phyloP scores from a whole-genome alignment of 306 rosid species.

The Fragaria ananassa region DNA sequence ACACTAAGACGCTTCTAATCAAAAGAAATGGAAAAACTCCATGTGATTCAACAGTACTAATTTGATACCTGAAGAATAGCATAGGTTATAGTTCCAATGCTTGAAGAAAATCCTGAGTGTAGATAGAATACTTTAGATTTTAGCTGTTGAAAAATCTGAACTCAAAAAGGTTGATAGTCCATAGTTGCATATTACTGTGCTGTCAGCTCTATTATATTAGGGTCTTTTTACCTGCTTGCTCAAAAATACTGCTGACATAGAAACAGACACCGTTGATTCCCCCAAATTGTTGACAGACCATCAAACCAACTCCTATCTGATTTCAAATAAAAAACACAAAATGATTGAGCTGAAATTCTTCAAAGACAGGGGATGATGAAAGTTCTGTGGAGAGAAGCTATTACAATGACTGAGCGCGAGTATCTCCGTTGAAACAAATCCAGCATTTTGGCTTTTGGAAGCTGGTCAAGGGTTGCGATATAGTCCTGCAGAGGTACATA shows the following conservation, averaged over 20 bases:
- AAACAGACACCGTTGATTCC: conserved; percentile 86
- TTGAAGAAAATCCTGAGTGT: conserved; percentile 58
- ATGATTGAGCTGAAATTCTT: not conserved
- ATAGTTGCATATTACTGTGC: not conserved
- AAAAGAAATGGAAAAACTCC: not conserved
- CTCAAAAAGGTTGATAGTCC: not conserved
- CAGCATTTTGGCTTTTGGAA: conserved; percentile 63
- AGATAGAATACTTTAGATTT: not conserved
- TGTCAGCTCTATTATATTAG: not conserved
- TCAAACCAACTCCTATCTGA: conserved; percentile 83
- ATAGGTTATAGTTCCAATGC: conserved; percentile 52
- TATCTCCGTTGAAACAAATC: conserved; percentile 85
- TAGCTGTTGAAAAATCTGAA: conserved; percentile 5
- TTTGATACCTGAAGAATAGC: conserved; percentile 70
- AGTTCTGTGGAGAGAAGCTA: conserved; percentile 2
- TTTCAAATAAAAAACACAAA: not conserved
- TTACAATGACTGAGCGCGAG: conserved; percentile 62
- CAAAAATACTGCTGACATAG: conserved; percentile 72
- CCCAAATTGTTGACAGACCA: conserved; percentile 91
- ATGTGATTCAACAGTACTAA: conserved; percentile 14
- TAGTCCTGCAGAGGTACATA: conserved; percentile 54
- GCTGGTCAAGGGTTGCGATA: conserved; percentile 57
- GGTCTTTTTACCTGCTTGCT: conserved; percentile 56
- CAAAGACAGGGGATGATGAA: not conserved
- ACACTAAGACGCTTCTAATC: conserved; percentile 4